These are phyloP conservation scores for Calocybe indica DNA, from an alignment of 768 basidiomycete species.

Conservation along the genomic window DNA sequence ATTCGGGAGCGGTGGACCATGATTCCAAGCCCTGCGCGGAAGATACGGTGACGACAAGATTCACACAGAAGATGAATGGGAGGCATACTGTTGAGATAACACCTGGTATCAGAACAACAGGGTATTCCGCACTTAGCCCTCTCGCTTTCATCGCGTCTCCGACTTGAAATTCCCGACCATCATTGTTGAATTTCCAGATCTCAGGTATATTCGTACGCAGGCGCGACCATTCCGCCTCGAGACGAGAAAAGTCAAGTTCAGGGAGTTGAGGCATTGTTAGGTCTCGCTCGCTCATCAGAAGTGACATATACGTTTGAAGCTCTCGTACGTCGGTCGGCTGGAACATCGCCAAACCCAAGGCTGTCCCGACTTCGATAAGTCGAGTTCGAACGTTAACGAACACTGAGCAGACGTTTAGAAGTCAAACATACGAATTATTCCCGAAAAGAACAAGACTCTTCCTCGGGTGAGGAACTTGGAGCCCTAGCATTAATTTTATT, in stretches of 20 bases:
- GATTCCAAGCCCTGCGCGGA: slow-evolving; percentile 70
- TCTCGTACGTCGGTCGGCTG: slow-evolving; percentile 63
- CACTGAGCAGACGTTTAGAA: too few relatives aligned
- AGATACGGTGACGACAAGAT: not conserved
- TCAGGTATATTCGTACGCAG: slow-evolving; percentile 69
- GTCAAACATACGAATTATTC: too few relatives aligned
- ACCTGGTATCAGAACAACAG: slow-evolving; percentile 84
- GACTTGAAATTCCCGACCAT: slow-evolving; percentile 76
- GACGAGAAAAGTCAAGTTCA: slow-evolving; percentile 57
- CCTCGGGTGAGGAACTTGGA: too few relatives aligned
- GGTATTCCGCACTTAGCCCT: slow-evolving; percentile 65
- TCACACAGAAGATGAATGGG: not conserved
- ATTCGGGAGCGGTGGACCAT: slow-evolving; percentile 86
- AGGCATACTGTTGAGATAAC: slow-evolving; percentile 76
- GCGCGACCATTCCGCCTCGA: slow-evolving; percentile 69
- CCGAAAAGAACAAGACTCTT: too few relatives aligned
- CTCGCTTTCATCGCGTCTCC: slow-evolving; percentile 62
- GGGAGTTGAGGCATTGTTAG: slow-evolving; percentile 58
- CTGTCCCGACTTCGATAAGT: slow-evolving; percentile 46
- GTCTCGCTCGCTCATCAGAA: slow-evolving; percentile 69
- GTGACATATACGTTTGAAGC: slow-evolving; percentile 59
- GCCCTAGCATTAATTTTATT: too few relatives aligned
- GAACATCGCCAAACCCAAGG: slow-evolving; percentile 59
- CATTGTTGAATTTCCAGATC: slow-evolving; percentile 74
- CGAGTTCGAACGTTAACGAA: too few relatives aligned